Percentiles rank a stretch among this genome's conserved stretches.
Conservation (phyloP, 345 rosid genomes). For the Excoecaria cochinchinensis region DNA sequence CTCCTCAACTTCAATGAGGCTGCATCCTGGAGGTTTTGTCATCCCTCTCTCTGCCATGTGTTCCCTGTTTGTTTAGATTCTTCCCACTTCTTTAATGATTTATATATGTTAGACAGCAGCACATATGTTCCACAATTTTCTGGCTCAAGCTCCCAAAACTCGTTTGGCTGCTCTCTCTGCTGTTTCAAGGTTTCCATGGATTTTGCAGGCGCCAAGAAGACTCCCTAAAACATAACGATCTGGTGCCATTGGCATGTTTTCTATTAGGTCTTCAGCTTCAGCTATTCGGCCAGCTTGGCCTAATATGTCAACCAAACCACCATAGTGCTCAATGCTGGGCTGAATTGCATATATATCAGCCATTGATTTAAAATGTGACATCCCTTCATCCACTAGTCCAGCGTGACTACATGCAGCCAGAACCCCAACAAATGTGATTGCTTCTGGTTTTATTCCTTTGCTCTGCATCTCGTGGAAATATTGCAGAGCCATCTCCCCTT, state of each 20-base stretch:
- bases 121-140: slow-evolving; percentile 22
- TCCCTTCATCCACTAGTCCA: slow-evolving; percentile 25
- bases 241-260: slow-evolving; percentile 20
- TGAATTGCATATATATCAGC: slow-evolving; percentile 9
- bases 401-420: slow-evolving; percentile 31
- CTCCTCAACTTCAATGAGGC: slow-evolving; percentile 30
- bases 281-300: slow-evolving; percentile 25
- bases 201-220: slow-evolving; percentile 31
- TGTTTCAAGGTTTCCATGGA: slow-evolving; percentile 24
- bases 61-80: slow-evolving; percentile 20
- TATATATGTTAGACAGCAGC: slow-evolving; percentile 20
- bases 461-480: slow-evolving; percentile 17
- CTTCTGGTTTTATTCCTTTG: slow-evolving; percentile 18
- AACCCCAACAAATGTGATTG: slow-evolving; percentile 24
- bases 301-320: slow-evolving; percentile 15
- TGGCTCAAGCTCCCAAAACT: slow-evolving; percentile 26
- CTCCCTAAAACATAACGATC: slow-evolving; percentile 22
- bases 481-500: slow-evolving; percentile 15
- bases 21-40: slow-evolving; percentile 25
- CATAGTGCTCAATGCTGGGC: slow-evolving; percentile 25
- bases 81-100: slow-evolving; percentile 14
- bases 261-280: slow-evolving; percentile 25
- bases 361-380: slow-evolving; percentile 22
- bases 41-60: neutral
- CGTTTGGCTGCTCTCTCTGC: slow-evolving; percentile 28